These are phyloP conservation scores for Ganoderma leucocontextum DNA, from an alignment of 1,284 basidiomycete species.

Conservation along the genomic window DNA sequence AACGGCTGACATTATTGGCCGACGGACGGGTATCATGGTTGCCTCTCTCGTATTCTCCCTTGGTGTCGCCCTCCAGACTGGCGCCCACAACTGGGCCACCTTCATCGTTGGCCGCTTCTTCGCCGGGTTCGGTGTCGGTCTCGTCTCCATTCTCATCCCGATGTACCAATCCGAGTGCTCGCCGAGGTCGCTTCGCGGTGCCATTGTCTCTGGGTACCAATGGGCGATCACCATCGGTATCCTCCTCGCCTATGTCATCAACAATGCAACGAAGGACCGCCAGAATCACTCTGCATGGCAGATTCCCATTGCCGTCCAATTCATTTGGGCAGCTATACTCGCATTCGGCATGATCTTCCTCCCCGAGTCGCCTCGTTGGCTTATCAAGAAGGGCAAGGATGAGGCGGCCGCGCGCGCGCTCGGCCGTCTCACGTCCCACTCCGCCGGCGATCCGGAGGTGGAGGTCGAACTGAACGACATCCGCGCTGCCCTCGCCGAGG, in stretches of 20 bases:
- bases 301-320: constrained; percentile 83
- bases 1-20: constrained; percentile 50
- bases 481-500: constrained; percentile 71
- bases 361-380: constrained; percentile 89
- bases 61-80: constrained; percentile 76
- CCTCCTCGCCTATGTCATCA: constrained; percentile 78
- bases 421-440: constrained; percentile 63
- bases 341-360: constrained; percentile 68
- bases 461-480: constrained; percentile 75
- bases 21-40: constrained; percentile 63
- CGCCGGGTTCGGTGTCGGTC: constrained; percentile 51
- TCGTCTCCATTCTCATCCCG: constrained; percentile 68
- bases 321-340: constrained; percentile 70
- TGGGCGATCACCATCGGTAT: constrained; percentile 87
- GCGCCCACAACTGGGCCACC: constrained; percentile 57
- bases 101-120: constrained; percentile 57
- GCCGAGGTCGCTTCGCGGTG: constrained; percentile 61
- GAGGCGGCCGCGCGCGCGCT: constrained; percentile 69
- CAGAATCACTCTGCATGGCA: constrained; percentile 71
- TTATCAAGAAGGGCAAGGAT: constrained; percentile 74
- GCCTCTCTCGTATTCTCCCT: constrained; percentile 68
- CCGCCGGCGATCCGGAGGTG: constrained; percentile 59
- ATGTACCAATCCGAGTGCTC: constrained; percentile 83
- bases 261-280: constrained; percentile 76
- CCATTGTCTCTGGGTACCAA: constrained; percentile 84